Evolutionary conservation across 441 rosid genomes (phyloP).

Genomic region (Omphalea diandra): DNA sequence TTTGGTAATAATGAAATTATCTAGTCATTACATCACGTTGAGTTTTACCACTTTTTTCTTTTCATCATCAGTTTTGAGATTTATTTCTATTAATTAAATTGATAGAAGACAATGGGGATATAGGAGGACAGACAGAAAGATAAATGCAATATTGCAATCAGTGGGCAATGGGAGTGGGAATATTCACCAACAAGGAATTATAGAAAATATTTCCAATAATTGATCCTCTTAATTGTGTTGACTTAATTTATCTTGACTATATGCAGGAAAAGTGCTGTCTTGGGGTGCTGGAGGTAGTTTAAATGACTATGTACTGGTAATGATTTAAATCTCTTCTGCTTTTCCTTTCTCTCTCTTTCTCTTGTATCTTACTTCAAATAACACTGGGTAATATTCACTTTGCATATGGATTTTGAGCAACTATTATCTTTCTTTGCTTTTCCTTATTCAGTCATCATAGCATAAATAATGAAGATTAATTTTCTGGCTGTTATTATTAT

Average conservation of each 20-base stretch:
- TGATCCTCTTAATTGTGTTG: not conserved
- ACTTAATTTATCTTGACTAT: not conserved
- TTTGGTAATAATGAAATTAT: conserved; percentile 49
- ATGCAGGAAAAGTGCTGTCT: conserved; percentile 62
- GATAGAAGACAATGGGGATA: not conserved
- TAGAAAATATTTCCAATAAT: not conserved
- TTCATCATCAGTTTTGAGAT: not conserved
- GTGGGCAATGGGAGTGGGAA: not conserved
- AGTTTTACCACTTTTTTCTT: not conserved
- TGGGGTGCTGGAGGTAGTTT: conserved; percentile 55
- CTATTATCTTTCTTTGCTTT: not conserved
- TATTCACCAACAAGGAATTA: not conserved
- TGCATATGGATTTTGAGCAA: not conserved
- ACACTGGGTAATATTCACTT: not conserved
- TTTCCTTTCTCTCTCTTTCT: not conserved
- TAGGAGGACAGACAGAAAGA: not conserved
- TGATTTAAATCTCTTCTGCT: not conserved
- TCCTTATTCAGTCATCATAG: not conserved
- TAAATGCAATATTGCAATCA: not conserved
- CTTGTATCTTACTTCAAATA: no score
- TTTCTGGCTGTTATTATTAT: no score
- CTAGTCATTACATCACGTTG: conserved; percentile 3
- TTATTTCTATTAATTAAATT: not conserved
- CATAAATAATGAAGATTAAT: not conserved
- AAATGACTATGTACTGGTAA: conserved; percentile 60